phyloP scores from a whole-genome alignment of 768 basidiomycete genomes.

The Boletus rubropictus region DNA sequence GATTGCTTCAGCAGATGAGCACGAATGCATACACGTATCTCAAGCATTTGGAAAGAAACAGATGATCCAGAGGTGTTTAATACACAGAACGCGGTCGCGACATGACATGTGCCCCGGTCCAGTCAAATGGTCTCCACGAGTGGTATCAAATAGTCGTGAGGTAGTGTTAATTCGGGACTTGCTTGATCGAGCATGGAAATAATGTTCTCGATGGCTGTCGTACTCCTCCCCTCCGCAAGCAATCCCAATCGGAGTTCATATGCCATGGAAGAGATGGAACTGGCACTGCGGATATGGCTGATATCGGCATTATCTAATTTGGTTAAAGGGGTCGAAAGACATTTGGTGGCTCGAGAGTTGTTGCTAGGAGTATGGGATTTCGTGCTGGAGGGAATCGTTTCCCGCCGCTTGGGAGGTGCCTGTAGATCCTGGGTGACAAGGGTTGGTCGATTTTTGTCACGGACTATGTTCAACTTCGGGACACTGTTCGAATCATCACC shows the following conservation, averaged over 20 bases:
- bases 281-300: constrained; percentile 13
- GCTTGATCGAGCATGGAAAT: constrained; percentile 27
- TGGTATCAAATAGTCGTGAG: neutral
- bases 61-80: neutral
- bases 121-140: constrained; percentile 9
- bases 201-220: constrained; percentile 22
- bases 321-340: constrained; percentile 15
- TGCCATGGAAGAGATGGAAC: constrained; percentile 25
- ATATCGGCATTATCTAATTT: constrained; percentile 11
- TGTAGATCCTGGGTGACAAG: neutral
- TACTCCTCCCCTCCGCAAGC: constrained; percentile 23
- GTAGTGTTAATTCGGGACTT: constrained; percentile 11
- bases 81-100: neutral
- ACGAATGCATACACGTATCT: constrained; percentile 2
- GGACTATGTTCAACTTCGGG: neutral
- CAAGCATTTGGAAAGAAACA: neutral
- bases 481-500: neutral
- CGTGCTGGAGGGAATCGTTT: constrained; percentile 9
- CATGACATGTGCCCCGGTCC: neutral
- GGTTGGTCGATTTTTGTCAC: constrained; percentile 1
- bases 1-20: constrained; percentile 2
- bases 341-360: constrained; percentile 6
- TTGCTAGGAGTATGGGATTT: neutral
- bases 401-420: constrained; percentile 13
- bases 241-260: constrained; percentile 23